Base-by-base conservation (phyloP, 352 stramenopile genomes). In the Globisporangium parvum region DNA sequence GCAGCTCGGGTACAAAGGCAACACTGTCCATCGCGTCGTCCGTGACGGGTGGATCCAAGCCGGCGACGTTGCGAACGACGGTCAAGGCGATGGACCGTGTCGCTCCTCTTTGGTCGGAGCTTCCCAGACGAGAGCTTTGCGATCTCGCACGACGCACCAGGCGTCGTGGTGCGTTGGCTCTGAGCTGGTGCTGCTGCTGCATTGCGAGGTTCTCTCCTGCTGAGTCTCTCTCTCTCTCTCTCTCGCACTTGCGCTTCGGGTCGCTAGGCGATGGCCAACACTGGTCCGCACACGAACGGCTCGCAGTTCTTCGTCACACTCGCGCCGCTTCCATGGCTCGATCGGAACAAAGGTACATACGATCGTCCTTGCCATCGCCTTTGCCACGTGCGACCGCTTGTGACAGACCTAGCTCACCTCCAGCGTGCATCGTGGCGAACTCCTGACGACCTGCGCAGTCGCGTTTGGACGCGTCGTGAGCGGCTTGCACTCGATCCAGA, bases 301-400 rank as follows among this genome's bases (percentile, higher is more conserved):
- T 98, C 85, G 20, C 98, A 99, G 71, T 99, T 99, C 70, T 99
- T 99, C 77, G 98, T 99, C 65, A 99, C 97, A 6, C 56, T 94
- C 31, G 70, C 77, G 10, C 75, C 78, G 5, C 61, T 86, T 51
- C 71, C 77, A 8, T 89, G 63, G 59, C 66, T 94, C 37, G 75
- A 94, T 48, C 77, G 79, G 0, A 79, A 71, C 31, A 89, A 88
- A 73, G 76, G 74, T 85, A 69, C 23, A n/a, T n/a, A n/a, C n/a
- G n/a, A n/a, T n/a, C n/a, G n/a, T n/a, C n/a, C n/a, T n/a, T 8
- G 23, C 17, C 17, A 21, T 45, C 40, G 15, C 3, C 40, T 45
- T 18, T 21, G 40, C 15, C 40, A 8, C 18, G 17, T 20, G 31
- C 0, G 31, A 21, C 44, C 33, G n/a, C 8, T 49, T 4, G 20